Evolutionary conservation across 2,329 filamentous ascomycete species (phyloP).

Genomic region (Cladophialophora yegresii): DNA sequence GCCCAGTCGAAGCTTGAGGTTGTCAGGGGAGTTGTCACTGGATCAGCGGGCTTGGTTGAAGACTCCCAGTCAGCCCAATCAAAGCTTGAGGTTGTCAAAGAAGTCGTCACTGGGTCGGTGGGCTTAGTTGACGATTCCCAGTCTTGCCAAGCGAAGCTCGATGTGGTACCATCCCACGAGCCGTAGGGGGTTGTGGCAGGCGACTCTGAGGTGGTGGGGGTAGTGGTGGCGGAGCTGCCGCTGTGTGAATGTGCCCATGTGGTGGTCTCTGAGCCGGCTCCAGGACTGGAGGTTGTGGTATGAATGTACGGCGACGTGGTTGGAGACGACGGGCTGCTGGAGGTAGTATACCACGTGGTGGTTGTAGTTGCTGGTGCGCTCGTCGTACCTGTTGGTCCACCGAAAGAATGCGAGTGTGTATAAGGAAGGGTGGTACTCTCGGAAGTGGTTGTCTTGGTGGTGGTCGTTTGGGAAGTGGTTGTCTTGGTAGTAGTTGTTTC

Average conservation of each 20-base stretch:
- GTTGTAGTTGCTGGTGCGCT: not conserved
- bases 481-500: conserved; percentile 10
- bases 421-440: not conserved
- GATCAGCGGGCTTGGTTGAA: not conserved
- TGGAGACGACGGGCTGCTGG: not conserved
- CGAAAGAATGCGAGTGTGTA: not conserved
- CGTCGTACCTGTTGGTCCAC: not conserved
- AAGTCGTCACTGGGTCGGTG: not conserved
- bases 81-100: conserved; percentile 1
- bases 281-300: conserved; percentile 6
- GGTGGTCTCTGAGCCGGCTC: not conserved
- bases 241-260: not conserved
- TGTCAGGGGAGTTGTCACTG: not conserved
- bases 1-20: conserved; percentile 1
- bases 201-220: not conserved
- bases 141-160: conserved; percentile 1
- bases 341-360: conserved; percentile 2
- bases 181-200: not conserved
- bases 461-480: conserved; percentile 8
- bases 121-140: not conserved
- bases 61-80: conserved; percentile 11
- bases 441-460: not conserved
- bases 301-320: conserved; percentile 3
- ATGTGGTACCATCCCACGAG: not conserved
- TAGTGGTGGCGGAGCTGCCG: not conserved